Evolutionary conservation across 768 basidiomycete species (phyloP), one percentile per base, ranked within the genome.

Genomic region (Kwoniella shandongensis): DNA sequence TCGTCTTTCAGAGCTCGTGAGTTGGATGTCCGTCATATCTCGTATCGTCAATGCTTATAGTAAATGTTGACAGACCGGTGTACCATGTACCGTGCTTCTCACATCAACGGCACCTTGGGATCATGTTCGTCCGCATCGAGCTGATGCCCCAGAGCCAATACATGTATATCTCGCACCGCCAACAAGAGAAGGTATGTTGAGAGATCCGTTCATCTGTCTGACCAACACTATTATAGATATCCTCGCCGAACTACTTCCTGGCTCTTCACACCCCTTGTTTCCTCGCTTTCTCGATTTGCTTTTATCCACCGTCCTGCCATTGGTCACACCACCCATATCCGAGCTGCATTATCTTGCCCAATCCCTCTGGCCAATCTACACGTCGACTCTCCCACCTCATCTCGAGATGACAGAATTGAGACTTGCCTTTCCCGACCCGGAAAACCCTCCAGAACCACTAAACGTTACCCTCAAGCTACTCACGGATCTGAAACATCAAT

Each of bases 331-430:
- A 4, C 51, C 62, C 1, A 47, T 64, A 7, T 46, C 44, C 12
- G 70, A 73, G 44, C 39, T 75, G 17, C 61, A 61, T 17, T 54
- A 66, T 41, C 57, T 76, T 4, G 57, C 72, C 3, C 44, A 51
- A 29, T 46, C 66, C 4, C 56, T 76, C 7, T 76, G 75, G 75
- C 67, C 63, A n/a, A 59, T 76, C 5, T 76, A 76, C 57, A 71
- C 69, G 32, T 29, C 63, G 18, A 40, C 50, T 17, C 56, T 69
- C 1, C 65, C 60, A 44, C 69, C 61, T 15, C 73, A 73, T 47
- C 15, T 48, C 20, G 71, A 71, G 44, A 57, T 65, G 40, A 39
- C 42, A 4, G 51, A 53, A 20, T 41, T 73, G 18, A 44, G 27
- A 12, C 46, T 20, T 25, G 22, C 54, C 4, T 39, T 51, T 22